Conservation (phyloP, 169 alveolate genomes). For the Cystoisospora suis region DNA sequence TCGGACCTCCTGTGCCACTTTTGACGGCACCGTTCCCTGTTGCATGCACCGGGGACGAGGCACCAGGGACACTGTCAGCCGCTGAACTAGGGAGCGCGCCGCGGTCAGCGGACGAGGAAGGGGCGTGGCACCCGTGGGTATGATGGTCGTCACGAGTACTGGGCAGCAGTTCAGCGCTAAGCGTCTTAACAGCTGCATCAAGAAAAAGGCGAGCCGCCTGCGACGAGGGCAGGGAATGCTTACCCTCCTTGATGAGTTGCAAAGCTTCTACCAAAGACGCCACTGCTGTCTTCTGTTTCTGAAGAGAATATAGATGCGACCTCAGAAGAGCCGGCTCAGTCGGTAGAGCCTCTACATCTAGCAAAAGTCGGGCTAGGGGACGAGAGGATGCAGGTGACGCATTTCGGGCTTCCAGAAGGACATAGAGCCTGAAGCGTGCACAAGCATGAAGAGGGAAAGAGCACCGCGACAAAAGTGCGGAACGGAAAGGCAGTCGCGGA, state of each 20-base stretch:
- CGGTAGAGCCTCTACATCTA: constrained; percentile 69
- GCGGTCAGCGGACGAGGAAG: no score
- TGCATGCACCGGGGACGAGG: no score
- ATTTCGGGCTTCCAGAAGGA: constrained; percentile 24
- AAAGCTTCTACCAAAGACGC: constrained; percentile 68
- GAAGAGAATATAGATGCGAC: constrained; percentile 63
- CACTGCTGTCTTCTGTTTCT: constrained; percentile 72
- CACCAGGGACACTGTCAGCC: neutral
- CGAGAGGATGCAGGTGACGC: neutral
- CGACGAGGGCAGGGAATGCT: neutral
- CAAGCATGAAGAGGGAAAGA: neutral
- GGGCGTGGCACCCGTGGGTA: no score
- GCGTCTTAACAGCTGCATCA: constrained; percentile 1
- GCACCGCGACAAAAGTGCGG: neutral
- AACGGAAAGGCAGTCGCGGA: neutral
- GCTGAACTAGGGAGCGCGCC: no score
- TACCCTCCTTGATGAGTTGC: constrained; percentile 67
- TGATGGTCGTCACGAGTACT: no score
- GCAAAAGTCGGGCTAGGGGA: constrained; percentile 9
- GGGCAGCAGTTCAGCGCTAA: neutral
- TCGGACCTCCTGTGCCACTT: neutral
- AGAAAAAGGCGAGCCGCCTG: constrained; percentile 17
- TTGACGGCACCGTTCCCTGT: neutral
- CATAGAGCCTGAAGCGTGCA: constrained; percentile 25
- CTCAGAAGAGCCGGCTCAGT: constrained; percentile 68